Percentiles rank a stretch among this genome's conserved stretches.
Conservation (phyloP, 2,329 filamentous ascomycete species). For the Colletotrichum liaoningense region DNA sequence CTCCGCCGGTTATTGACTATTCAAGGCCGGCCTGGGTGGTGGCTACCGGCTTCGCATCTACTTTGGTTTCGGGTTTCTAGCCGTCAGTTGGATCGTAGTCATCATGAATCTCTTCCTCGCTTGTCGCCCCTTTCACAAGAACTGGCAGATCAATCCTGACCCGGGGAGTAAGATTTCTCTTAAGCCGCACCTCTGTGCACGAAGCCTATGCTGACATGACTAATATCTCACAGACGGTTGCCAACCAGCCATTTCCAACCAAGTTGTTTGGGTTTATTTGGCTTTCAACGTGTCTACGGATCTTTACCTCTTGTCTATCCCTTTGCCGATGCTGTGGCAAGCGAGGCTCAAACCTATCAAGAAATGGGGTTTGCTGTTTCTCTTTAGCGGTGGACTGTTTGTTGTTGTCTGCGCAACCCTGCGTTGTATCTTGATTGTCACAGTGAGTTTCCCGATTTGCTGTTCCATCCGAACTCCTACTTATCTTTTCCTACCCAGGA, state of each 20-base stretch:
- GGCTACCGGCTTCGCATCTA: neutral
- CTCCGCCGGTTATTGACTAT: neutral
- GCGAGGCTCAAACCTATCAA: neutral
- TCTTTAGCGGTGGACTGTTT: neutral
- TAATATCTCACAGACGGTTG: neutral
- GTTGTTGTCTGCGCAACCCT: neutral
- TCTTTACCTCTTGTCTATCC: neutral
- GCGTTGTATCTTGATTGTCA: neutral
- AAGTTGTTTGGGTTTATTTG: neutral
- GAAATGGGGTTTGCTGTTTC: neutral
- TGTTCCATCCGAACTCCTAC: neutral
- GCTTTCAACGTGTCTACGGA: neutral
- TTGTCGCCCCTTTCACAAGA: neutral
- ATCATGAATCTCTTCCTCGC: neutral
- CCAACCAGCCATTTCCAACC: neutral
- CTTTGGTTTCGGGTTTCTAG: neutral
- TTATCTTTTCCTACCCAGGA: neutral
- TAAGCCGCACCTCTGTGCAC: accelerated
- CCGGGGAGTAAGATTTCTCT: neutral
- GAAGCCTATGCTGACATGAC: neutral
- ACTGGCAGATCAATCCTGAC: neutral
- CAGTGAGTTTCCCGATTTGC: neutral
- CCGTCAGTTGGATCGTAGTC: neutral
- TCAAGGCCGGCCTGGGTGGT: neutral
- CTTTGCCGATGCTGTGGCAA: neutral